phyloP scores from a whole-genome alignment of 2,329 filamentous ascomycete genomes.

The Colletotrichum sublineola region DNA sequence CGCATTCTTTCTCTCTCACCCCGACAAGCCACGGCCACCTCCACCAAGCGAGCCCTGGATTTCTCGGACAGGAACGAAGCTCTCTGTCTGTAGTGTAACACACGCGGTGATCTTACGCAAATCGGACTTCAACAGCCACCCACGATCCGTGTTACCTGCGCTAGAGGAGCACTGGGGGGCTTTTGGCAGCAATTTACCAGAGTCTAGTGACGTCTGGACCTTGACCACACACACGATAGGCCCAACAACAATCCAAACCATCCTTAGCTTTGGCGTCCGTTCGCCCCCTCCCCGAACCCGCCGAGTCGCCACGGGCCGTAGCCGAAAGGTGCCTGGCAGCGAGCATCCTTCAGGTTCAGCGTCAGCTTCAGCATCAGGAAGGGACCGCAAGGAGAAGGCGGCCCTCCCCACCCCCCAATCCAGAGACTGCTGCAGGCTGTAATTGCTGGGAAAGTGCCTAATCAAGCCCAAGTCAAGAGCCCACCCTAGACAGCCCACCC shows the following conservation, averaged over 20 bases:
- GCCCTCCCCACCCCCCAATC: neutral
- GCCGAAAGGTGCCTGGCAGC: slow-evolving; percentile 2
- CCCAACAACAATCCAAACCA: neutral
- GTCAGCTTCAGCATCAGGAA: neutral
- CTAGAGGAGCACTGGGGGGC: slow-evolving; percentile 10
- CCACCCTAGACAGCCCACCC: slow-evolving; percentile 32
- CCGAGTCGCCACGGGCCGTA: neutral
- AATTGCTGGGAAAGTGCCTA: slow-evolving; percentile 23
- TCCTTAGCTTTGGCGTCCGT: slow-evolving; percentile 1
- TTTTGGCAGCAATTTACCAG: neutral
- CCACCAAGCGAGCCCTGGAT: slow-evolving; percentile 3
- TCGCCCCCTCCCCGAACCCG: neutral
- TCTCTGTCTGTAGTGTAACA: neutral
- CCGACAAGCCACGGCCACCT: neutral
- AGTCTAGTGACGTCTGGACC: slow-evolving; percentile 4
- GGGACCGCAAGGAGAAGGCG: slow-evolving; percentile 9
- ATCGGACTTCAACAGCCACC: neutral
- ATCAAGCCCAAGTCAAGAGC: slow-evolving; percentile 17
- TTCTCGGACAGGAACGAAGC: slow-evolving; percentile 16
- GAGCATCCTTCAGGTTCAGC: neutral
- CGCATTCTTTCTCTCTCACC: slow-evolving; percentile 22
- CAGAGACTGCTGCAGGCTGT: slow-evolving; percentile 7
- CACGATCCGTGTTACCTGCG: neutral
- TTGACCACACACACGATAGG: neutral
- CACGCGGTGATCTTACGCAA: slow-evolving; percentile 24